Percentiles rank a stretch among this genome's conserved stretches.
These are phyloP conservation scores for Pythium brachiatum DNA, from an alignment of 352 stramenopile genomes.

Conservation along the genomic window DNA sequence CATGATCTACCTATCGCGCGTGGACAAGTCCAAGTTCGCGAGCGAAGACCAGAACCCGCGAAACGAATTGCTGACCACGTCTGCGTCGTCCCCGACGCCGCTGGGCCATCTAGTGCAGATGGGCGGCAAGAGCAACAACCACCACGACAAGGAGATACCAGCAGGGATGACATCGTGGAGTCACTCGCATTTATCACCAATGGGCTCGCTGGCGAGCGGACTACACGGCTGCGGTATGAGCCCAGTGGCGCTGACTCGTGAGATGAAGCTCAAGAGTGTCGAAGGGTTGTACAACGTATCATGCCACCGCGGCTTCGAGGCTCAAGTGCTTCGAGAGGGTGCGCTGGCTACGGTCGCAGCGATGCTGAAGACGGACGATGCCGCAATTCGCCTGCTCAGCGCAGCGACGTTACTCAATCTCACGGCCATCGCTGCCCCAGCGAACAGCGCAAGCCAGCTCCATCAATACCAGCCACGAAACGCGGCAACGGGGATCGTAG, in stretches of 20 bases:
- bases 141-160: slow-evolving; percentile 5
- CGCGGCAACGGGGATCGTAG: neutral
- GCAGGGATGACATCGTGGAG: neutral
- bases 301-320: slow-evolving; percentile 69
- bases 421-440: slow-evolving; percentile 23
- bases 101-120: slow-evolving; percentile 47
- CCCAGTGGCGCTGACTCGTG: slow-evolving; percentile 37
- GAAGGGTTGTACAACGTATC: slow-evolving; percentile 82
- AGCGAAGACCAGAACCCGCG: slow-evolving; percentile 56
- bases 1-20: slow-evolving; percentile 82
- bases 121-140: slow-evolving; percentile 27
- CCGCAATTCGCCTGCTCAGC: slow-evolving; percentile 56
- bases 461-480: neutral
- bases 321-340: slow-evolving; percentile 66
- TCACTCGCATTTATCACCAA: neutral
- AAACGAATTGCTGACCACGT: slow-evolving; percentile 47
- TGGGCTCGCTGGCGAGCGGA: neutral
- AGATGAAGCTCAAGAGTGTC: slow-evolving; percentile 75
- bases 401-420: slow-evolving; percentile 80
- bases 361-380: slow-evolving; percentile 73
- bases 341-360: slow-evolving; percentile 53
- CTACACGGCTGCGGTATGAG: neutral
- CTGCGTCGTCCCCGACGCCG: slow-evolving; percentile 39
- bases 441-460: neutral
- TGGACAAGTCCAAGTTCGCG: slow-evolving; percentile 66